Percentiles rank a stretch among this genome's conserved stretches.
Conservation (phyloP, 2,329 filamentous ascomycete genomes). For the Penicillium polonicum region DNA sequence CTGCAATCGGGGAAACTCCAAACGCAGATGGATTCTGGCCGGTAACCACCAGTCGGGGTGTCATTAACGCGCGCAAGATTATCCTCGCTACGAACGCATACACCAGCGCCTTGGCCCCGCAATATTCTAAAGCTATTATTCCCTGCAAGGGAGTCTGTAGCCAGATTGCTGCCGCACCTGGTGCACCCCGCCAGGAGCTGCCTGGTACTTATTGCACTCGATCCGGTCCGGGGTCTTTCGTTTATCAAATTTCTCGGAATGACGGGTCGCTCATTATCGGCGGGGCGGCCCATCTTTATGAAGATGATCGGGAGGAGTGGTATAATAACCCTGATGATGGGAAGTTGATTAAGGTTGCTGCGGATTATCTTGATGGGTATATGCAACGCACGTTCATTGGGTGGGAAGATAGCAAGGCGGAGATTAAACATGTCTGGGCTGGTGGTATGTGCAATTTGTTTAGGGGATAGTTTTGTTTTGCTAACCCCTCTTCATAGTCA, state of each 20-base stretch:
- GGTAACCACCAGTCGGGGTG: conserved; percentile 54
- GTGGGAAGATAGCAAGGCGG: conserved; percentile 35
- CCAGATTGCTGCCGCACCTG: conserved; percentile 27
- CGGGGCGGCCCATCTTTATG: conserved; percentile 54
- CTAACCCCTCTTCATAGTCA: conserved; percentile 35
- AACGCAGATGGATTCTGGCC: conserved; percentile 9
- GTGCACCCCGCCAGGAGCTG: conserved; percentile 26
- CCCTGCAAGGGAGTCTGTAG: conserved; percentile 63
- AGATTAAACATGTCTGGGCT: conserved; percentile 33
- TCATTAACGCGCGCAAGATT: conserved; percentile 60
- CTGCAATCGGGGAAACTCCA: conserved; percentile 3
- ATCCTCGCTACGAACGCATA: conserved; percentile 85
- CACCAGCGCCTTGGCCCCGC: conserved; percentile 70
- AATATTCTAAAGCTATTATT: conserved; percentile 68
- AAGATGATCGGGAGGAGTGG: conserved; percentile 40
- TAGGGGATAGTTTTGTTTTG: not conserved
- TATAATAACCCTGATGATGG: conserved; percentile 47
- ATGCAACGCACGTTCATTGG: conserved; percentile 38
- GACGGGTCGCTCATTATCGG: conserved; percentile 59
- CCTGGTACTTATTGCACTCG: conserved; percentile 59
- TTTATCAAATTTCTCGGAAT: conserved; percentile 62
- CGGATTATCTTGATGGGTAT: conserved; percentile 39
- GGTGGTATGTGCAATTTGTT: conserved; percentile 20
- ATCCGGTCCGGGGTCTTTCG: conserved; percentile 51
- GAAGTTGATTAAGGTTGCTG: conserved; percentile 47